These are phyloP conservation scores for Mallotus repandus DNA, from an alignment of 441 rosid species.

Conservation along the genomic window DNA sequence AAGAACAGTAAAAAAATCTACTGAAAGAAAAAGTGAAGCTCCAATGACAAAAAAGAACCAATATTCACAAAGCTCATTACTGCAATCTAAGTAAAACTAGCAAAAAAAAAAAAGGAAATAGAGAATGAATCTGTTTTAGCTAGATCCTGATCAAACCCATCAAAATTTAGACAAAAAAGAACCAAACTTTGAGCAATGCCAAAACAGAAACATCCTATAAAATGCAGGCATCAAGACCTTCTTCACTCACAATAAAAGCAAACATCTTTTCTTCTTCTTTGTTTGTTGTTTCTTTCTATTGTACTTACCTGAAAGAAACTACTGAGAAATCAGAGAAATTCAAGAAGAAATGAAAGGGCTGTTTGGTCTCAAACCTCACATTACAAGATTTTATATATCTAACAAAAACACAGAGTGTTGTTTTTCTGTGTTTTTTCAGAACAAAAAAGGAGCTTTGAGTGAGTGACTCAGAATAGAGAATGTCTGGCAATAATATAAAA, in stretches of 20 bases:
- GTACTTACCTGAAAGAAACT: not conserved
- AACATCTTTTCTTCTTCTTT: too few relatives aligned
- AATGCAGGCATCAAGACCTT: conserved; percentile 6
- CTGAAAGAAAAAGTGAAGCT: not conserved
- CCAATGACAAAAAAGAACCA: not conserved
- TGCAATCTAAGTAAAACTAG: not conserved
- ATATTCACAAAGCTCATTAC: not conserved
- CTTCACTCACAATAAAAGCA: too few relatives aligned
- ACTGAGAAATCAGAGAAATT: conserved; percentile 1
- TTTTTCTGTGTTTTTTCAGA: not conserved
- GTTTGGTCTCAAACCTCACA: not conserved
- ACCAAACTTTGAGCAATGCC: not conserved
- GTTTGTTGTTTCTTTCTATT: too few relatives aligned
- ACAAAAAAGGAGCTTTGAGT: not conserved
- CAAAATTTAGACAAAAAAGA: not conserved
- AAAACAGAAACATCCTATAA: not conserved
- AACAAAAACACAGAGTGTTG: not conserved
- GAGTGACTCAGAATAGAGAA: conserved; percentile 12
- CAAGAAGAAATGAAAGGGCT: not conserved
- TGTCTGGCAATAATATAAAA: conserved; percentile 2
- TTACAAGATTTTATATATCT: not conserved
- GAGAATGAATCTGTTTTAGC: not conserved
- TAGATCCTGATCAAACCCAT: conserved; percentile 17
- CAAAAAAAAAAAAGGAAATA: not conserved
- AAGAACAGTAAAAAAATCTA: conserved; percentile 6